Base-by-base conservation (phyloP, 768 basidiomycete species). In the Pleurotus salmoneostramineus region DNA sequence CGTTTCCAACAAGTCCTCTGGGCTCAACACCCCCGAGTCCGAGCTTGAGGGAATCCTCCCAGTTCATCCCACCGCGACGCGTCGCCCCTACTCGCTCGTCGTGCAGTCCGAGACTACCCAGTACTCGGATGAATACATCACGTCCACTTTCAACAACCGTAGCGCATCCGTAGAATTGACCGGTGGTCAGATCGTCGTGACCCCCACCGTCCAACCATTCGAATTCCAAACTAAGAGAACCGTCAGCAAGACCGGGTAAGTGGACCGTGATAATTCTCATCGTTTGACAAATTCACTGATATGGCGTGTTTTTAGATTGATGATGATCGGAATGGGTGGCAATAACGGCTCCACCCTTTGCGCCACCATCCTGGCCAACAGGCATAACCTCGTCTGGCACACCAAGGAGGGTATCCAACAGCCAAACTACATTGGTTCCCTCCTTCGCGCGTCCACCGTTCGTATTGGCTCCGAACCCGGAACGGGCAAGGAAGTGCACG, bases 341-440 rank as follows among this genome's bases (percentile, higher is more conserved):
- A 99, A 99, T 83, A 99, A 99, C 68, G 97, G 96, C 52, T 83
- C 90, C 49, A 98, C 96, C 31, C 82, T 98, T 49, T 88, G 87
- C 62, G 95, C 97, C 10, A 97, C 95, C 60, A 87, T 98, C 70
- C 84, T 97, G 64, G 97, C 97, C 66, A 98, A 98, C 81, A 87
- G 87, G 64, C 90, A 98, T 79, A 87, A 91, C 72, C 93, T 98
- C 72, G 74, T 81, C 59, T 99, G 96, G 97, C 84, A 85, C 74
- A 98, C 95, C 74, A 98, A 97, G 81, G 75, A 80, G 35, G 95
- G 96, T 50, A 66, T 90, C 60, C 92, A 96, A 75, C 89, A 88
- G 69, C 97, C 97, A 68, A 98, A 99, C 78, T 98, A 98, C 77
- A 93, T 98, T 63, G 96, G 95, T 50, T 98, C 96, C 17, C 79